Conservation (phyloP, 78 protist genomes). For the Emiliania huxleyi region DNA sequence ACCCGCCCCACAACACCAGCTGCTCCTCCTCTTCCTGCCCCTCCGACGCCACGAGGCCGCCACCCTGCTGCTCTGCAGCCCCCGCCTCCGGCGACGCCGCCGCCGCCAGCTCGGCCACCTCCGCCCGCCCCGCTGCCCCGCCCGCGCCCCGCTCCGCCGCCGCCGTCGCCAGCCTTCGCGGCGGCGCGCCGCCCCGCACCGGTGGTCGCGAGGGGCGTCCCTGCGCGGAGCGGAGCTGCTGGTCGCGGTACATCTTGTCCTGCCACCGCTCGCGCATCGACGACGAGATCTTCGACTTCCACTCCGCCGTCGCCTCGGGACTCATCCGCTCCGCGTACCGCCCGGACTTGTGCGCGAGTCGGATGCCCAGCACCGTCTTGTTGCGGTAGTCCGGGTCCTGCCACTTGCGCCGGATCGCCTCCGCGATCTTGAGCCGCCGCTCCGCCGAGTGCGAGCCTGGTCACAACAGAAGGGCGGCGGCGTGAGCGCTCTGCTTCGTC, state of each 20-base stretch:
- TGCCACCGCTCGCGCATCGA: neutral
- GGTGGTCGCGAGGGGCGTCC: neutral
- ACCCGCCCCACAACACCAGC: neutral
- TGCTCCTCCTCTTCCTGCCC: neutral
- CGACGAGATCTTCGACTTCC: neutral
- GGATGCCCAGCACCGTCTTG: neutral
- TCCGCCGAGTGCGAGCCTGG: neutral
- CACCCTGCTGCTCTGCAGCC: neutral
- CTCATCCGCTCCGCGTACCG: neutral
- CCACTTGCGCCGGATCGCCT: neutral
- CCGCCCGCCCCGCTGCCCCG: neutral
- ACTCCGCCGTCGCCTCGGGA: neutral
- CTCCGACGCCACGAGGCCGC: no score
- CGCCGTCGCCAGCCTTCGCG: neutral
- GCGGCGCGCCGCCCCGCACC: neutral
- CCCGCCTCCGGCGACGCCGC: neutral
- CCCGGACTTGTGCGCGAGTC: neutral
- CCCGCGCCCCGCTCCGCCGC: neutral
- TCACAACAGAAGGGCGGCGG: neutral
- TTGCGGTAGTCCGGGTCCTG: neutral
- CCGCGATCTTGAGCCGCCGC: neutral
- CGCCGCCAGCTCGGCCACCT: neutral
- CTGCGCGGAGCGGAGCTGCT: neutral
- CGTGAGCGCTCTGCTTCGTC: no score
- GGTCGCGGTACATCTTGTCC: neutral